These are phyloP conservation scores for Deinandra increscens DNA, from an alignment of 129 eudicot species.

Conservation along the genomic window DNA sequence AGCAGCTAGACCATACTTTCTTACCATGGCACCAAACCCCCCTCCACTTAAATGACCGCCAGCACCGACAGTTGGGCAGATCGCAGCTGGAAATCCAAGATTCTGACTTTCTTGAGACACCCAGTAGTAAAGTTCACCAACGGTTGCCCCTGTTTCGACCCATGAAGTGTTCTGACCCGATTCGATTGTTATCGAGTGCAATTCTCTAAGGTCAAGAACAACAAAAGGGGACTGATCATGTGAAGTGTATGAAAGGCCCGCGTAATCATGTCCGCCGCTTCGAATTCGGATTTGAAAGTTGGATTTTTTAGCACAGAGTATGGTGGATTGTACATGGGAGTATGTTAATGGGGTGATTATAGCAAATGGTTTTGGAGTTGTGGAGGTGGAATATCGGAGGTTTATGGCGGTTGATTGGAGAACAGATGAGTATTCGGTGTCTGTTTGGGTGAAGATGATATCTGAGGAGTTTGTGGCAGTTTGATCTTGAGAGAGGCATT, in stretches of 20 bases:
- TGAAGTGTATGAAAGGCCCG: slow-evolving; percentile 43
- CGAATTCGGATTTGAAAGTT: slow-evolving; percentile 31
- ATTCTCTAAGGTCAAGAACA: neutral
- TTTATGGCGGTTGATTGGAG: slow-evolving; percentile 41
- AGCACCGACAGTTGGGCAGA: neutral
- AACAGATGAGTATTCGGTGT: slow-evolving; percentile 32
- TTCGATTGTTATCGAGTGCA: neutral
- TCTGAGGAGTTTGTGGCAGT: too few relatives aligned
- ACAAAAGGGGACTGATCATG: slow-evolving; percentile 32
- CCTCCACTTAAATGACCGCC: slow-evolving; percentile 11
- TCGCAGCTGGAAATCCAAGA: slow-evolving; percentile 6
- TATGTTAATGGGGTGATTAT: neutral
- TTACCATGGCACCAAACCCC: neutral
- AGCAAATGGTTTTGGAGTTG: slow-evolving; percentile 29
- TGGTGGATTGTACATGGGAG: slow-evolving; percentile 32
- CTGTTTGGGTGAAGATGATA: slow-evolving; percentile 17
- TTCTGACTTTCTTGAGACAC: neutral
- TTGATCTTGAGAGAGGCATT: too few relatives aligned
- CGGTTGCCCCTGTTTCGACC: neutral
- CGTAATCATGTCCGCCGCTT: slow-evolving; percentile 52
- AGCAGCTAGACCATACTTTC: slow-evolving; percentile 3
- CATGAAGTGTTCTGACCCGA: neutral
- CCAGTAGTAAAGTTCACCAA: slow-evolving; percentile 3
- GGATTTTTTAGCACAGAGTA: slow-evolving; percentile 27
- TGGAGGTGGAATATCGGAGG: slow-evolving; percentile 35